phyloP scores from a whole-genome alignment of 768 basidiomycete species.

The Coprinellus aureogranulatus region DNA sequence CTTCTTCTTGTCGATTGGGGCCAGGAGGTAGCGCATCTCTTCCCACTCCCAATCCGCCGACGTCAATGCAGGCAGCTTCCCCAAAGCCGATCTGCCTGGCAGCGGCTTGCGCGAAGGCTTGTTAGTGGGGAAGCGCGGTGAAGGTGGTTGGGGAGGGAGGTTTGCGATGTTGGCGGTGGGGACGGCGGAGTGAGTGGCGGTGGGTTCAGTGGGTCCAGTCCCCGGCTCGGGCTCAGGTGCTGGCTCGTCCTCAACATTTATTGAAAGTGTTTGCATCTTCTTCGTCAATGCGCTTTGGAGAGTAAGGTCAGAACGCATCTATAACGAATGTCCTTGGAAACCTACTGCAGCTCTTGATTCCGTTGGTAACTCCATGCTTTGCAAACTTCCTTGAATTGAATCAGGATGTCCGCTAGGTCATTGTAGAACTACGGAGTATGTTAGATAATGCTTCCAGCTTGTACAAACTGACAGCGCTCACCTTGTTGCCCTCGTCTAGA shows the following conservation, averaged over 20 bases:
- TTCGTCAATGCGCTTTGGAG: constrained; percentile 38
- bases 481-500: constrained; percentile 86
- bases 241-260: neutral
- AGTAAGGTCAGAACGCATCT: constrained; percentile 5
- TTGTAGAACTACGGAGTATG: constrained; percentile 78
- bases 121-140: neutral
- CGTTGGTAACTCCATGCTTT: constrained; percentile 71
- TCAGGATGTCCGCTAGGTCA: constrained; percentile 69
- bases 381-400: constrained; percentile 74
- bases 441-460: too few species aligned
- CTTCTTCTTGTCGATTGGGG: constrained; percentile 23
- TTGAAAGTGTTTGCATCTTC: neutral
- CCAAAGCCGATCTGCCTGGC: constrained; percentile 26
- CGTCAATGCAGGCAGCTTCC: constrained; percentile 42
- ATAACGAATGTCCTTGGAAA: neutral
- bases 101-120: constrained; percentile 8
- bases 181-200: neutral
- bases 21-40: constrained; percentile 46
- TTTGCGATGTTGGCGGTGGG: neutral
- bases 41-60: constrained; percentile 57
- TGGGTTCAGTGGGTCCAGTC: too few species aligned
- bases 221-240: too few species aligned
- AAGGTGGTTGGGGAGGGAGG: neutral
- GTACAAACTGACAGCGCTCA: constrained; percentile 26
- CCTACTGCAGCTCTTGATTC: constrained; percentile 74